Evolutionary conservation across 2,329 filamentous ascomycete genomes (phyloP), one percentile per base, ranked within the genome.

Genomic region (Talaromyces sp.): DNA sequence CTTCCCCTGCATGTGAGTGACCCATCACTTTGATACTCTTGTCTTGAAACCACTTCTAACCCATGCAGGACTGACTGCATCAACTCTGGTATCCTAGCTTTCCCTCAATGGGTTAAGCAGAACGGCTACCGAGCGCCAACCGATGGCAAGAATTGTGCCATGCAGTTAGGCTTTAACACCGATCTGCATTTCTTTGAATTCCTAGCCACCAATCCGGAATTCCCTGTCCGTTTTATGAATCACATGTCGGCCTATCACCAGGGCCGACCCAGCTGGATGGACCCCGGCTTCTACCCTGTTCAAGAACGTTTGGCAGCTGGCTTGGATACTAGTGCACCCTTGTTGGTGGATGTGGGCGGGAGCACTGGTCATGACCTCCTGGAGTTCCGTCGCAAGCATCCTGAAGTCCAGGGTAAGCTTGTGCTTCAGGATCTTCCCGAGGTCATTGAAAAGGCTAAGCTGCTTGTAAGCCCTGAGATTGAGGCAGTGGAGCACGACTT

Each of bases 401-500:
- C 80, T 0, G 60, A 75, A 0, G 70, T 73, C 0, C 76, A 78
- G 0, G 83, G 83, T 1, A 73, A 76, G 3, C 70, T 85, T 2
- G 70, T 86, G 0, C 72, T 86, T 0, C 82, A 86, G 68, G 84
- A 86, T 66, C 72, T 82, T 6, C 75, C 79, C 0, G 70, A 74
- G 2, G 79, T 84, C 19, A 62, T 75, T 59, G 67, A 70, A 50
- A 66, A 74, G 19, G 70, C 71, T 17, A 67, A 68, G 47, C 58
- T 67, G n/a, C 31, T 63, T 2, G 50, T 70, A 3, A 33, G 67
- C 58, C 8, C 63, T 31, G 52, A 67, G 13, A 71, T 77, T 33
- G 67, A 74, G 66, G 8, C 69, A 3, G 78, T 83, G 74, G 70
- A 70, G 2, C 76, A 85, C 65, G 79, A 85, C 67, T 84, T 85